phyloP scores from a whole-genome alignment of 73 alveolate genomes.

The Uronychia setigera region DNA sequence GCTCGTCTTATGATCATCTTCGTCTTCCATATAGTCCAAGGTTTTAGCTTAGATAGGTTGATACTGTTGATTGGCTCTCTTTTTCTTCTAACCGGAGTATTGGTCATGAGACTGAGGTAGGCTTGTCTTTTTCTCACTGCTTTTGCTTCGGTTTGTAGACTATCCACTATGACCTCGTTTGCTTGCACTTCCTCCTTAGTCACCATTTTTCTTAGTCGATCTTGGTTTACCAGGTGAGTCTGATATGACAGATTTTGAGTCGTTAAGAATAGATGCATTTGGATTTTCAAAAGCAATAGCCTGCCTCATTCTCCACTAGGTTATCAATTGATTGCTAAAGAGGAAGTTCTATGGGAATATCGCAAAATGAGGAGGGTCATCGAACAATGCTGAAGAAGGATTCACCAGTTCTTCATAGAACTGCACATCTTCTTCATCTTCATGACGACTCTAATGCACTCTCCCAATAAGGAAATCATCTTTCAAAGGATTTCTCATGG shows the following conservation, averaged over 20 bases:
- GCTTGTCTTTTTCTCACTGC: too few relatives aligned
- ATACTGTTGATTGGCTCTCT: too few relatives aligned
- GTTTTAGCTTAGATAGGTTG: too few relatives aligned
- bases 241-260: too few relatives aligned
- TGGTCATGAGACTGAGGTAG: too few relatives aligned
- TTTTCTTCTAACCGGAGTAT: too few relatives aligned
- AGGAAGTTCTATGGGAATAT: not conserved
- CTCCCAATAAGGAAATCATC: constrained; percentile 18
- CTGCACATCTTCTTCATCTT: not conserved
- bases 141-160: not conserved
- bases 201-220: not conserved
- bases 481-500: constrained; percentile 86
- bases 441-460: not conserved
- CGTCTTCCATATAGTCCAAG: too few relatives aligned
- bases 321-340: not conserved
- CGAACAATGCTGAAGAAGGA: not conserved
- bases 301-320: not conserved
- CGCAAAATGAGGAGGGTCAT: not conserved
- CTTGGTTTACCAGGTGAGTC: not conserved
- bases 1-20: too few relatives aligned
- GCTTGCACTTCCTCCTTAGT: not conserved
- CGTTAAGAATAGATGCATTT: not conserved
- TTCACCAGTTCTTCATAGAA: not conserved
- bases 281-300: not conserved
- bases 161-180: not conserved